Evolutionary conservation across 495 filamentous ascomycete genomes (phyloP).

Genomic region (Glutinoglossum americanum): DNA sequence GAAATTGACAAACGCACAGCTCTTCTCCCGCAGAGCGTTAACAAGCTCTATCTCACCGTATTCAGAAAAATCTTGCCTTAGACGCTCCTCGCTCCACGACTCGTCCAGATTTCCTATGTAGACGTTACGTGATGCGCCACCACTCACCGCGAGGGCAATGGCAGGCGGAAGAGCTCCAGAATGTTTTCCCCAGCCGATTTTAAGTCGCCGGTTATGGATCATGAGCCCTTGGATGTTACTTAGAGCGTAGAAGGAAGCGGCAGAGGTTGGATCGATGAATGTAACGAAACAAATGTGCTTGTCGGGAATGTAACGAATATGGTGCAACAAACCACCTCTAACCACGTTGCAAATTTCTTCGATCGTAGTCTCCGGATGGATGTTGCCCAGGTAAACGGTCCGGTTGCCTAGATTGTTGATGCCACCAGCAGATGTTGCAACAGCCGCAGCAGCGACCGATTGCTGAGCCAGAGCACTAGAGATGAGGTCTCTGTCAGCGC

Average conservation of each 20-base stretch:
- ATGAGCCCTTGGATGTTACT: conserved; percentile 94
- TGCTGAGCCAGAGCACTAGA: conserved; percentile 91
- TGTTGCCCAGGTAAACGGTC: conserved; percentile 95
- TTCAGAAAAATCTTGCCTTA: conserved; percentile 92
- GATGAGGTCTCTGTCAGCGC: conserved; percentile 85
- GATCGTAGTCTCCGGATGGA: conserved; percentile 94
- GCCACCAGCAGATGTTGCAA: conserved; percentile 87
- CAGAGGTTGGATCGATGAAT: conserved; percentile 95
- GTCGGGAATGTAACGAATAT: conserved; percentile 97
- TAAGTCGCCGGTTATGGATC: conserved; percentile 95
- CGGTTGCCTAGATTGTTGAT: conserved; percentile 94
- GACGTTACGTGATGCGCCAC: conserved; percentile 87
- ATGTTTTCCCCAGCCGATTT: conserved; percentile 99
- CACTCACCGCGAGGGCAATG: conserved; percentile 88
- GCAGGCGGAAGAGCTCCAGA: conserved; percentile 91
- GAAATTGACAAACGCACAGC: conserved; percentile 97
- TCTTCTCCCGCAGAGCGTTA: conserved; percentile 93
- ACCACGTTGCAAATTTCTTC: conserved; percentile 98
- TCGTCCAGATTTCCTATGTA: conserved; percentile 97
- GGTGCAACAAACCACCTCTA: conserved; percentile 77
- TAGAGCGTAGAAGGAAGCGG: conserved; percentile 90
- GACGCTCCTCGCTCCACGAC: conserved; percentile 84
- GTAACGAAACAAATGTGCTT: conserved; percentile 99
- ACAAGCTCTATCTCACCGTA: conserved; percentile 96
- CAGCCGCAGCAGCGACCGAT: conserved; percentile 88